phyloP scores from a whole-genome alignment of 306 rosid genomes.

The Clitoria ternatea region DNA sequence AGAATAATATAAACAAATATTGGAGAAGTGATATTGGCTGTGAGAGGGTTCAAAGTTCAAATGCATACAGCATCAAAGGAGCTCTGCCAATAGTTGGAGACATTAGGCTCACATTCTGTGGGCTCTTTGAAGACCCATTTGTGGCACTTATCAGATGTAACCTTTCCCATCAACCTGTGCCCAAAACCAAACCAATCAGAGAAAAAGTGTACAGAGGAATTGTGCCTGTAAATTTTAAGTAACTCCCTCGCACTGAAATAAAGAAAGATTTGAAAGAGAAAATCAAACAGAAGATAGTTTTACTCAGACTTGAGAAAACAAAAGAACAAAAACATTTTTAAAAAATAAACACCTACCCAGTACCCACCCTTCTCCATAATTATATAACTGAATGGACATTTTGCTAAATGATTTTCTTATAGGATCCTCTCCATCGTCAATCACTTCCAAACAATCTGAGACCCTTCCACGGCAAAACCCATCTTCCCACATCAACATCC shows the following conservation, averaged over 20 bases:
- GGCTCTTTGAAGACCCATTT: conserved; percentile 98
- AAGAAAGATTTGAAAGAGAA: neutral
- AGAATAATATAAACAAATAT: neutral
- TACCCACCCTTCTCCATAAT: conserved; percentile 99
- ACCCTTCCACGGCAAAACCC: conserved; percentile 85
- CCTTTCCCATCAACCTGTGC: conserved; percentile 93
- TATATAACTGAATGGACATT: conserved; percentile 94
- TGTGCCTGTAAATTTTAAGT: neutral
- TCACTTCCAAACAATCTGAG: conserved; percentile 67
- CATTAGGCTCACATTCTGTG: conserved; percentile 78
- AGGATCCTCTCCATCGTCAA: conserved; percentile 82
- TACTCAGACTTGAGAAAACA: neutral
- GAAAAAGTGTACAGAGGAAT: neutral
- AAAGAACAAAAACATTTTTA: conserved; percentile 28
- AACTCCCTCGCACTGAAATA: neutral
- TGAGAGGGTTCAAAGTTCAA: neutral
- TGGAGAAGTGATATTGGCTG: neutral
- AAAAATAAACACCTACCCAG: conserved; percentile 78
- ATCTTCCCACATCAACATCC: conserved; percentile 99
- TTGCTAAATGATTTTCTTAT: conserved; percentile 91
- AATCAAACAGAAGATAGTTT: neutral
- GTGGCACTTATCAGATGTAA: conserved; percentile 97
- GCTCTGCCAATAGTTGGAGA: conserved; percentile 95
- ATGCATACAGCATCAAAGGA: conserved; percentile 87
- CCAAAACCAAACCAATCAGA: conserved; percentile 18